A percentile compares a stretch with the other conserved stretches of the same genome.
Conservation (phyloP, 257 asterid species). For the Solanum infundibuliforme region DNA sequence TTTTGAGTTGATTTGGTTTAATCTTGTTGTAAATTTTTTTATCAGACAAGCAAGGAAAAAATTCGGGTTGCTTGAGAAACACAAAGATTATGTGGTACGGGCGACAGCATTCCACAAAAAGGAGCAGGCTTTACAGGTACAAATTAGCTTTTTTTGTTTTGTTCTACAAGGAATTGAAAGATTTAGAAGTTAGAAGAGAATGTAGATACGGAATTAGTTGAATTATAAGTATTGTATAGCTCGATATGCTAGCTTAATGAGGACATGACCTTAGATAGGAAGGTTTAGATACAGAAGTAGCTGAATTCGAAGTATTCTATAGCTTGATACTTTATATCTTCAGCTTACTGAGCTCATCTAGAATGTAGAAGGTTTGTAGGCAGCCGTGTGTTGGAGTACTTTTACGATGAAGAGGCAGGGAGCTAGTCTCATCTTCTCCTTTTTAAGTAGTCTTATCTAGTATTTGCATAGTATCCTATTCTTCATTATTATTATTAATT, state of each 20-base stretch:
- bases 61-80: constrained; percentile 81
- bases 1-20: not conserved
- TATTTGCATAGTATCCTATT: not conserved
- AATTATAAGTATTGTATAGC: not conserved
- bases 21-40: not conserved
- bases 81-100: constrained; percentile 79
- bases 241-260: not conserved
- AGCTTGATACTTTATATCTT: not conserved
- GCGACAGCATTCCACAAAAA: constrained; percentile 60
- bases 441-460: not conserved
- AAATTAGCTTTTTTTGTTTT: not conserved
- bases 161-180: not conserved
- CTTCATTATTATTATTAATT: not conserved
- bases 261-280: not conserved
- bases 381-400: not conserved
- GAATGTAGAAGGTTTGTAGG: not conserved
- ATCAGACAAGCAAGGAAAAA: constrained; percentile 49
- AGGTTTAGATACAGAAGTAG: not conserved
- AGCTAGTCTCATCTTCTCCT: not conserved
- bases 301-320: not conserved
- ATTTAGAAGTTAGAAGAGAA: not conserved
- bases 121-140: constrained; percentile 59
- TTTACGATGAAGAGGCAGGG: not conserved
- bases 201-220: not conserved
- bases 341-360: not conserved